Percentiles rank a stretch among this genome's conserved stretches.
Conservation (phyloP, 495 filamentous ascomycete genomes). For the Amorphotheca resinae region DNA sequence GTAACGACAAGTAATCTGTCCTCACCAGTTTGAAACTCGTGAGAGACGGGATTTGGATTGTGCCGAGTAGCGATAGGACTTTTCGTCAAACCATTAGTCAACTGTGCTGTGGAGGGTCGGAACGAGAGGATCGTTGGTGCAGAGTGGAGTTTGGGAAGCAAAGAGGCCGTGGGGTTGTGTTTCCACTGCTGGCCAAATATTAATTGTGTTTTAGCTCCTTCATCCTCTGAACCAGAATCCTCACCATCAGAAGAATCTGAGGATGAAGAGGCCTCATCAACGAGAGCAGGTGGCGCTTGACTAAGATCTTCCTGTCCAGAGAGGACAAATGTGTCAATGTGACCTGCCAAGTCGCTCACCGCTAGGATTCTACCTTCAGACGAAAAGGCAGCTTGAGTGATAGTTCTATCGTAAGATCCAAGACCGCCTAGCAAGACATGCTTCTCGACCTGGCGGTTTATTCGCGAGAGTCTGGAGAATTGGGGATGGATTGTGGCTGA, state of each 20-base stretch:
- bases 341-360: constrained; percentile 69
- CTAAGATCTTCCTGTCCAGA: constrained; percentile 36
- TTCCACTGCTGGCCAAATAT: constrained; percentile 45
- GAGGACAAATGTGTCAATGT: constrained; percentile 76
- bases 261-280: constrained; percentile 17
- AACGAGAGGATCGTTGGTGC: constrained; percentile 65
- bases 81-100: constrained; percentile 23
- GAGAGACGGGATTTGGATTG: constrained; percentile 34
- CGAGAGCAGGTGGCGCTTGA: constrained; percentile 13
- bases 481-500: constrained; percentile 33
- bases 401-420: constrained; percentile 64
- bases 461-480: constrained; percentile 41
- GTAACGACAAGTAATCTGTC: constrained; percentile 65
- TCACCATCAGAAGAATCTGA: constrained; percentile 32
- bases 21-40: constrained; percentile 30
- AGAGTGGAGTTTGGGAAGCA: constrained; percentile 66
- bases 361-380: constrained; percentile 67
- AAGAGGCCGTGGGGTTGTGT: constrained; percentile 49
- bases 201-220: constrained; percentile 4
- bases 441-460: constrained; percentile 42
- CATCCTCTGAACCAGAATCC: constrained; percentile 23
- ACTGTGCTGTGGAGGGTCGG: constrained; percentile 34
- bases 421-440: constrained; percentile 51
- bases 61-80: constrained; percentile 35
- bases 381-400: constrained; percentile 68